A percentile compares a stretch with the other conserved stretches of the same genome.
These are phyloP conservation scores for Extremus antarcticus DNA, from an alignment of 495 filamentous ascomycete genomes.

Conservation along the genomic window DNA sequence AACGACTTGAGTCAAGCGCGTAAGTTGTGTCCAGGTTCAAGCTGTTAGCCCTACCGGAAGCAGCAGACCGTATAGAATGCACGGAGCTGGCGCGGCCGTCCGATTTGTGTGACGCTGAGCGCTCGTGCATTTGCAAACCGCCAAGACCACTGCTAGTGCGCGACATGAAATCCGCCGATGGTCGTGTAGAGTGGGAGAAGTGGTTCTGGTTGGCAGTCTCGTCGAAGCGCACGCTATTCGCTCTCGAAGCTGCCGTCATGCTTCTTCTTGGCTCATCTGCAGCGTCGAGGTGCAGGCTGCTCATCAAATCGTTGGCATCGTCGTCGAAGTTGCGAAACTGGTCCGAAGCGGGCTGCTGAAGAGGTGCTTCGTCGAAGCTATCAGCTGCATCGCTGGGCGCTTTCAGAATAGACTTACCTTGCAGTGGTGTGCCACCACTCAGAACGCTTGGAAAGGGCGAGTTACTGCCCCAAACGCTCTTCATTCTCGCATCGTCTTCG, in stretches of 20 bases:
- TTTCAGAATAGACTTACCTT: conserved; percentile 47
- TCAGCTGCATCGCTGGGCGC: background rate
- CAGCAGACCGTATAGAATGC: conserved; percentile 54
- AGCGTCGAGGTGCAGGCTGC: conserved; percentile 66
- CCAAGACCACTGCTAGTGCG: conserved; percentile 73
- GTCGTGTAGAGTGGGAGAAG: conserved; percentile 70
- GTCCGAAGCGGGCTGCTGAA: conserved; percentile 62
- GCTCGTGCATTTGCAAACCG: conserved; percentile 74
- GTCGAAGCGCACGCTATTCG: conserved; percentile 98
- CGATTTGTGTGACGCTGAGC: conserved; percentile 85
- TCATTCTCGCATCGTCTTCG: conserved; percentile 70
- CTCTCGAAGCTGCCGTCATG: conserved; percentile 64
- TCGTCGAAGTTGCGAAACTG: conserved; percentile 79
- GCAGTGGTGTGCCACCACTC: conserved; percentile 51
- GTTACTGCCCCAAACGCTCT: conserved; percentile 68
- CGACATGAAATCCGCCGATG: conserved; percentile 69
- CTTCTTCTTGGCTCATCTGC: conserved; percentile 80
- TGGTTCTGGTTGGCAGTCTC: conserved; percentile 88
- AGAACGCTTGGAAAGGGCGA: conserved; percentile 72
- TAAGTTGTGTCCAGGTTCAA: conserved; percentile 67
- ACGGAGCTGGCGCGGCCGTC: conserved; percentile 92
- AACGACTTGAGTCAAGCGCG: conserved; percentile 49
- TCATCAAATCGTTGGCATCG: conserved; percentile 56
- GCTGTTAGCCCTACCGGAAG: conserved; percentile 72
- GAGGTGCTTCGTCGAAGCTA: conserved; percentile 45